Conservation (phyloP, 129 eudicot genomes). For the Daucus carota region DH1_v3.0 NC_030381.2:46538501-46539000, state of each 20-base stretch:
- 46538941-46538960: conserved; percentile 55
- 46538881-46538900: conserved; percentile 66
- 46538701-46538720: conserved; percentile 22
- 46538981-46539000: conserved; percentile 42
- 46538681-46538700: neutral
- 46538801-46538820: conserved; percentile 44
- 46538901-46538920: conserved; percentile 60
- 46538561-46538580: neutral
- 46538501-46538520: neutral
- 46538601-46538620: neutral
- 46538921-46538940: conserved; percentile 67
- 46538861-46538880: conserved; percentile 43
- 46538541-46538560: neutral
- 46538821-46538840: conserved; percentile 46
- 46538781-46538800: conserved; percentile 63
- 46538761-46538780: conserved; percentile 57
- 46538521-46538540: conserved; percentile 3
- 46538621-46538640: conserved; percentile 3
- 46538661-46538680: neutral
- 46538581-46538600: neutral
- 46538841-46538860: conserved; percentile 36
- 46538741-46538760: conserved; percentile 66
- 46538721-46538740: neutral
- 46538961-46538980: conserved; percentile 42
- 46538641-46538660: neutral